Base-by-base conservation (phyloP, 345 rosid species). In the Euclidium syriacum region DNA sequence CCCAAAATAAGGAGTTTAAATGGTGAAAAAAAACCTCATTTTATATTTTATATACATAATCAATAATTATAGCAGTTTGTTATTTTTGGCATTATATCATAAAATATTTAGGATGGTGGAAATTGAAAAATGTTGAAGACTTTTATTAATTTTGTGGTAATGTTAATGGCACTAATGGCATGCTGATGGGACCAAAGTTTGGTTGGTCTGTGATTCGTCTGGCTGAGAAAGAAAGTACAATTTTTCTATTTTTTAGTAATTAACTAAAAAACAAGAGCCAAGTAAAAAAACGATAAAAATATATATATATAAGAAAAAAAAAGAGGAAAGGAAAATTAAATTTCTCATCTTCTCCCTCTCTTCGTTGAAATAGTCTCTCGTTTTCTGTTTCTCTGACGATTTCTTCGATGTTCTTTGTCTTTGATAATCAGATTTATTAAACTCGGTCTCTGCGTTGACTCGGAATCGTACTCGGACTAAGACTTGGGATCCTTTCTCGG, bases 401-500 rank as follows among this genome's bases (percentile, higher is more conserved):
- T 19, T 35, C 55, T 19, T 29, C 35, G 16, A 62, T 62, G 56
- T 48, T 62, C 15, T 20, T 63, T 39, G 35, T 70, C 12, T 36
- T 39, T 36, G 17, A 18, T 38, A 17, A 14, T 12, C 56, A 52
- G 63, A 54, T 62, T 53, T 3, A 12, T 20, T 2, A 10, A 10
- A 40, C 54, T 25, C 20, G 23, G 7, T 29, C 22, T 1, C 19
- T 26, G 36, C 48, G 56, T 38, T 20, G 74, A 59, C 11, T 41
- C 49, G 15, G 27, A 42, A 10, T 38, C 30, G 10, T 50, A 18
- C 17, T 38, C 12, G 25, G 34, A 57, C 11, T 42, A 19, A 4
- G 38, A 25, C 15, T 36, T 4, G 50, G 41, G 60, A 51, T 52
- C 41, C 25, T 48, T 35, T 56, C 9, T 57, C 55, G 81, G 96